Percentiles rank a stretch among this genome's conserved stretches.
Conservation (phyloP, 176 grass and related monocot species). For the Paspalum notatum region DNA sequence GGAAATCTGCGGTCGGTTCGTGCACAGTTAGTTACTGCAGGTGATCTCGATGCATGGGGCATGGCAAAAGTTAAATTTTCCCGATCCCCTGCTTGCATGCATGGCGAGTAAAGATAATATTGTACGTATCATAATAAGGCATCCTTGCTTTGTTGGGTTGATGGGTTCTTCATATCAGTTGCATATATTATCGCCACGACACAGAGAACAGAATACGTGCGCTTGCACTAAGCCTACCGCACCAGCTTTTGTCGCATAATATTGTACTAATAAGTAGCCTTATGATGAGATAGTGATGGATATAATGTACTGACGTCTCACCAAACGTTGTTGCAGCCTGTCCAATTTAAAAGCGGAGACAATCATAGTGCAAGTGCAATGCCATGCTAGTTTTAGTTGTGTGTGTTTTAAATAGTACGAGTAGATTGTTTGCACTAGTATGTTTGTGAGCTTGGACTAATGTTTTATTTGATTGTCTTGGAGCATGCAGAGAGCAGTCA, state of each 20-base stretch:
- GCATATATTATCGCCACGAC: background rate
- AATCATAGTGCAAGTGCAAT: background rate
- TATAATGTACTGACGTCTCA: background rate
- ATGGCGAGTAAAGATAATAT: background rate
- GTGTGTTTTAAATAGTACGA: background rate
- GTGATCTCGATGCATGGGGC: too few species aligned
- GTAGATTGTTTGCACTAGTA: too few species aligned
- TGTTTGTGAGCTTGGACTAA: background rate
- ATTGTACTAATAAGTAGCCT: background rate
- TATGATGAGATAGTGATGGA: constrained; percentile 23
- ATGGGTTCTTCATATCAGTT: background rate
- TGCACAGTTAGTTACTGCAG: background rate
- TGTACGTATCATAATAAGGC: background rate
- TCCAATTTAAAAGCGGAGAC: background rate
- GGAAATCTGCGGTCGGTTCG: constrained; percentile 47
- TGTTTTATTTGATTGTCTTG: background rate
- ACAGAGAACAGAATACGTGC: background rate
- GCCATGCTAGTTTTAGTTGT: background rate
- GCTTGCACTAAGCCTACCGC: constrained; percentile 28
- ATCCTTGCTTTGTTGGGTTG: background rate
- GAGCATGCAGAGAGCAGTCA: background rate
- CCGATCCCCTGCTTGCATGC: too few species aligned
- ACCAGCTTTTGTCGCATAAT: constrained; percentile 24
- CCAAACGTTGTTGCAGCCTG: constrained; percentile 8
- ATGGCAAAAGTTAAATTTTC: too few species aligned